Conservation (phyloP, 2,329 filamentous ascomycete genomes). For the Hirsutella minnesotensis region DNA sequence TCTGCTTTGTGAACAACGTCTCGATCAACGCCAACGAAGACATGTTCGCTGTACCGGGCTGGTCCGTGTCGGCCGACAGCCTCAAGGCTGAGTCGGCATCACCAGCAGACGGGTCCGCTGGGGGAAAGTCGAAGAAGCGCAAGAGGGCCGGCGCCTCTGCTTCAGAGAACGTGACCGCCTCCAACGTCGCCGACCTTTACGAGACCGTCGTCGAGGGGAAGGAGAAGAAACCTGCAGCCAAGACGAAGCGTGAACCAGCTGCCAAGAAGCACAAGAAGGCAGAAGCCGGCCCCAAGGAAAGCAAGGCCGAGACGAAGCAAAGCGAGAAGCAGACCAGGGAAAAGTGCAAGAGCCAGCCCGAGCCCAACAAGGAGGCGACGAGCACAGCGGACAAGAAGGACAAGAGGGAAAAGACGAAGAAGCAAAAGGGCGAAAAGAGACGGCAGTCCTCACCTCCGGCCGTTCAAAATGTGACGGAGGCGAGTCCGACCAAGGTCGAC, state of each 20-base stretch:
- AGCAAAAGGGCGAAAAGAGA: conserved; percentile 12
- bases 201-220: conserved; percentile 67
- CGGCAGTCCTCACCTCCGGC: not conserved
- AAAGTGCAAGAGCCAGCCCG: not conserved
- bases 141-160: conserved; percentile 27
- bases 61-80: conserved; percentile 64
- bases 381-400: conserved; percentile 22
- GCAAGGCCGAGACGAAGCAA: conserved; percentile 24
- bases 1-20: not conserved
- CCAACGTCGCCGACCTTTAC: conserved; percentile 69
- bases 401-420: conserved; percentile 16
- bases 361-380: conserved; percentile 20
- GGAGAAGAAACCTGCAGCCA: conserved; percentile 16
- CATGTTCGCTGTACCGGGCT: conserved; percentile 92
- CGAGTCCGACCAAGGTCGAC: not conserved
- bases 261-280: conserved; percentile 10
- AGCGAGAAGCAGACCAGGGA: conserved; percentile 3
- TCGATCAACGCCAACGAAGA: not conserved
- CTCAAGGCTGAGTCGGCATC: conserved; percentile 55
- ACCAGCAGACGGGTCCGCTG: conserved; percentile 18
- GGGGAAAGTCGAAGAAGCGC: conserved; percentile 45
- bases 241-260: conserved; percentile 12
- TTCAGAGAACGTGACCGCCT: conserved; percentile 42
- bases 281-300: conserved; percentile 1
- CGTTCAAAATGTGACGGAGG: not conserved